These are phyloP conservation scores for Cladophialophora yegresii DNA, from an alignment of 2,329 filamentous ascomycete species.

Conservation along the genomic window DNA sequence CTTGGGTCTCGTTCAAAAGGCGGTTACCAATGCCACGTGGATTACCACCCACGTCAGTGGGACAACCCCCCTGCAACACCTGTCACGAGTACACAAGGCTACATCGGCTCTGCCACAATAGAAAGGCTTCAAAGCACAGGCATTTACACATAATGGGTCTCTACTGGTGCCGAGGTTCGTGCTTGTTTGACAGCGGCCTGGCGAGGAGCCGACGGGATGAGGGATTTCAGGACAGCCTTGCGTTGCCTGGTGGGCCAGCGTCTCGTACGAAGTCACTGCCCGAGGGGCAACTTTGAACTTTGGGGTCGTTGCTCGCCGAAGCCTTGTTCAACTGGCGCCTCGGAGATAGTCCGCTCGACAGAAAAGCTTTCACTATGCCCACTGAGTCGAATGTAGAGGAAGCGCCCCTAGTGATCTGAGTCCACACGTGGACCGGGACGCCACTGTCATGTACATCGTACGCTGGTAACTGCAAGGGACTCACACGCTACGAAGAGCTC, in stretches of 20 bases:
- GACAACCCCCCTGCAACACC: background rate
- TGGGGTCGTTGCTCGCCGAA: background rate
- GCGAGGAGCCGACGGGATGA: background rate
- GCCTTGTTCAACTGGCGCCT: background rate
- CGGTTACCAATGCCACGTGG: background rate
- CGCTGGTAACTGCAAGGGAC: background rate
- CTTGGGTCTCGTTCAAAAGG: background rate
- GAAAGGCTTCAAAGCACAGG: background rate
- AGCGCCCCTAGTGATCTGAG: background rate
- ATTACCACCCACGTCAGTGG: background rate
- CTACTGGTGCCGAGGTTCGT: conserved; percentile 4
- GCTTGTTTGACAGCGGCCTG: background rate
- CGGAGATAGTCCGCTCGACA: conserved; percentile 10
- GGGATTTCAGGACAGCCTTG: conserved; percentile 11
- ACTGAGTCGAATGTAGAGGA: background rate
- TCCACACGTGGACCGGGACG: background rate
- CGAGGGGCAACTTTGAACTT: background rate
- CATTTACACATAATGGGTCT: background rate
- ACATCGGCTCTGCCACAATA: background rate
- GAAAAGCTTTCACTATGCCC: background rate
- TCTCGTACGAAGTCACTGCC: background rate
- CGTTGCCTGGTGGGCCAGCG: background rate
- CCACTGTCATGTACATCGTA: background rate
- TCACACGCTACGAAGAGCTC: background rate
- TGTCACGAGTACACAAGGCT: background rate